phyloP scores from a whole-genome alignment of 495 filamentous ascomycete species.

The Schizothecium vesticola region DNA sequence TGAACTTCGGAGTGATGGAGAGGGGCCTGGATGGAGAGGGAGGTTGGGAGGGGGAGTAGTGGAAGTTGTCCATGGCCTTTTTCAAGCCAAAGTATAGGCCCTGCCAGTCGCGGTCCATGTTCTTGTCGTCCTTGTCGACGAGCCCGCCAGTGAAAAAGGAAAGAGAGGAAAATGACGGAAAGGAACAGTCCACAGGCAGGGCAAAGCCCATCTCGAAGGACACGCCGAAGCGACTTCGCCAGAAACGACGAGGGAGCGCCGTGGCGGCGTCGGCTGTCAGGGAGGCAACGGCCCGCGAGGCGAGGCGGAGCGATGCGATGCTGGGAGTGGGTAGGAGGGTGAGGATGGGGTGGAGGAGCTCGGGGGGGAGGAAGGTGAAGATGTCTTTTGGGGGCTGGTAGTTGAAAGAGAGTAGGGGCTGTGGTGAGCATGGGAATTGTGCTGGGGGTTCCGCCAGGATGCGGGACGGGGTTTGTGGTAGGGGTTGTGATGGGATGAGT shows the following conservation, averaged over 20 bases:
- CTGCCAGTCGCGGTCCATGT: slow-evolving; percentile 11
- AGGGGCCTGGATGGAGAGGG: neutral
- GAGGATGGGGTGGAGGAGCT: slow-evolving; percentile 9
- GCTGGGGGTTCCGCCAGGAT: neutral
- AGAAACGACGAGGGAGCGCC: slow-evolving; percentile 1
- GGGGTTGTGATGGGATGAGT: neutral
- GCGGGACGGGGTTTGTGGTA: neutral
- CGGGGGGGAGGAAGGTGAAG: slow-evolving; percentile 8
- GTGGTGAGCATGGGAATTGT: neutral
- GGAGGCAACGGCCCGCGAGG: slow-evolving; percentile 2
- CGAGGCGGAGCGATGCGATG: slow-evolving; percentile 12
- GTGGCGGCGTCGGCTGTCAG: neutral
- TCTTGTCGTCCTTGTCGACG: neutral
- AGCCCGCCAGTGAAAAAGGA: neutral
- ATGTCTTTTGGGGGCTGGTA: neutral
- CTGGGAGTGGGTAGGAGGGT: neutral
- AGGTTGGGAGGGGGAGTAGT: neutral
- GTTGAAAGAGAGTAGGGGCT: neutral
- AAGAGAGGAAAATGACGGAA: neutral
- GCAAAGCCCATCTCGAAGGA: slow-evolving; percentile 19
- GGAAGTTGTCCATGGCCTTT: neutral
- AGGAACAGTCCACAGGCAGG: slow-evolving; percentile 1
- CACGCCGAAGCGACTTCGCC: slow-evolving; percentile 15
- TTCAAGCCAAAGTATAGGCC: slow-evolving; percentile 16
- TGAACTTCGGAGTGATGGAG: neutral